A percentile compares a stretch with the other conserved stretches of the same genome.
Evolutionary conservation across 2,329 filamentous ascomycete genomes (phyloP).

Genomic region (Aureobasidium sp.): DNA sequence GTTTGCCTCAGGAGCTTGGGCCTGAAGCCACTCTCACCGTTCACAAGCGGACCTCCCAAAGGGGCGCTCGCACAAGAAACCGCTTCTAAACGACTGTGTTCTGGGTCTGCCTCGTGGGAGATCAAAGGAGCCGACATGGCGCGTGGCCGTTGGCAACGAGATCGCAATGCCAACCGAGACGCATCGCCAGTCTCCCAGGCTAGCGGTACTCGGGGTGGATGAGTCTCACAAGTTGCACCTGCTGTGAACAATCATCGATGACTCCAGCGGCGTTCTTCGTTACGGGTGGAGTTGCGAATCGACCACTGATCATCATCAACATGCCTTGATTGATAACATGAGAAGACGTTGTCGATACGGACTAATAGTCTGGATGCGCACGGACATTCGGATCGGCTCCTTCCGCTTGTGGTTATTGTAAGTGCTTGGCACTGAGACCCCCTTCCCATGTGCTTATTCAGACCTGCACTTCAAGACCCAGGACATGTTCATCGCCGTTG

Average conservation of each 20-base stretch:
- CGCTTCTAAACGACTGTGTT: not conserved
- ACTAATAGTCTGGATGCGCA: not conserved
- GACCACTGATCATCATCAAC: not conserved
- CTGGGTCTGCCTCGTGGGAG: not conserved
- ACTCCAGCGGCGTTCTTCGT: not conserved
- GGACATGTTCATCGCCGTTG: not conserved
- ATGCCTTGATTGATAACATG: not conserved
- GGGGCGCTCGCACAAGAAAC: not conserved
- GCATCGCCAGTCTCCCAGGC: not conserved
- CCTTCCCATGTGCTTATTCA: not conserved
- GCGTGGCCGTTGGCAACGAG: conserved; percentile 3
- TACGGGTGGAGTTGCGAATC: not conserved
- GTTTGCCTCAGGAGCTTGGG: conserved; percentile 1
- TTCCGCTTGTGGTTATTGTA: not conserved
- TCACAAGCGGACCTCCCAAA: not conserved
- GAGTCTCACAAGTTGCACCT: not conserved
- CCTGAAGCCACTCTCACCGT: not conserved
- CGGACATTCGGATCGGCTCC: conserved; percentile 1
- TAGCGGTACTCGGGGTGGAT: not conserved
- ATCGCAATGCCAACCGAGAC: not conserved
- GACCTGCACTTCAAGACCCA: not conserved
- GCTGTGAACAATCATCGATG: not conserved
- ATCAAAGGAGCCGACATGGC: not conserved
- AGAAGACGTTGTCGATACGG: conserved; percentile 8
- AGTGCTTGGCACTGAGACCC: not conserved